Evolutionary conservation across 169 alveolate genomes (phyloP).

Genomic region (Cryptosporidium meleagridis): DNA sequence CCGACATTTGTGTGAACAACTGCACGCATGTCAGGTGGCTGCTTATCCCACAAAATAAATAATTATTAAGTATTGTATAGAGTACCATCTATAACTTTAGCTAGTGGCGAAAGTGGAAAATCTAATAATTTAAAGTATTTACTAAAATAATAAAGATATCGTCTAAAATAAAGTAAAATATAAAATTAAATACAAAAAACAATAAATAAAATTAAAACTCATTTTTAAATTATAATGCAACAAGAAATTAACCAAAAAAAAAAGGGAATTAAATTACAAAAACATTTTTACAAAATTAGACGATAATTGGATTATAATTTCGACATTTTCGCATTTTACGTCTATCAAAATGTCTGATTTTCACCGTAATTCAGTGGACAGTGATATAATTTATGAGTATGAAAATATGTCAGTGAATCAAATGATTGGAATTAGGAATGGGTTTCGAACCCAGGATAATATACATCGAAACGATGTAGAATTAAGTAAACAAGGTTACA

Average conservation of each 20-base stretch:
- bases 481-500: background rate
- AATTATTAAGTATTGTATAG: constrained; percentile 8
- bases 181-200: background rate
- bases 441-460: constrained; percentile 1
- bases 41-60: constrained; percentile 29
- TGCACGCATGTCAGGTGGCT: constrained; percentile 77
- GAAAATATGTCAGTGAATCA: constrained; percentile 32
- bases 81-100: background rate
- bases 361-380: constrained; percentile 25
- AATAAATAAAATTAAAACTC: background rate
- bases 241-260: background rate
- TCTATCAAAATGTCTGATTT: constrained; percentile 32
- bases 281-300: background rate
- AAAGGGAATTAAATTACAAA: background rate
- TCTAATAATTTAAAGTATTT: constrained; percentile 4
- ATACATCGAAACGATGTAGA: constrained; percentile 13
- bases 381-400: constrained; percentile 44
- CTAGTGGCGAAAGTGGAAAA: constrained; percentile 3
- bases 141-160: background rate
- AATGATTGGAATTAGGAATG: constrained; percentile 13
- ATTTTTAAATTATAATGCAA: background rate
- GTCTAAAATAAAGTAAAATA: background rate
- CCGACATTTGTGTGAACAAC: constrained; percentile 77
- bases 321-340: background rate
- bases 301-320: background rate